Conservation (phyloP, 768 basidiomycete genomes). For the Filobasidium floriforme region DNA sequence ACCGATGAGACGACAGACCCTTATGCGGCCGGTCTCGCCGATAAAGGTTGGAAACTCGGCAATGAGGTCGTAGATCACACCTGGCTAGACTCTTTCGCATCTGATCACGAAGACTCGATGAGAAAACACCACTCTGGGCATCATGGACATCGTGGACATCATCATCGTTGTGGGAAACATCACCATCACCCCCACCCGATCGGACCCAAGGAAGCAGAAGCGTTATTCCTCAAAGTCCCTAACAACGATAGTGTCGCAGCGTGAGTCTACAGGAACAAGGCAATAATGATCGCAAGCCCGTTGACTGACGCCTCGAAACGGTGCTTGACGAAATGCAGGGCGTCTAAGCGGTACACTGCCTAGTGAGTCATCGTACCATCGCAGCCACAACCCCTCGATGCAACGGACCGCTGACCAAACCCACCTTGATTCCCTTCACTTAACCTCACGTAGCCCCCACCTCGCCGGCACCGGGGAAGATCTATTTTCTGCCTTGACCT, state of each 20-base stretch:
- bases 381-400: not conserved
- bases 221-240: constrained; percentile 38
- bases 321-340: constrained; percentile 20
- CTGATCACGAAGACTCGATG: not conserved
- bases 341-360: constrained; percentile 35
- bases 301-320: not conserved
- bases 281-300: not conserved
- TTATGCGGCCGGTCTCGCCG: not conserved
- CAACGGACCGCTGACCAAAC: not conserved
- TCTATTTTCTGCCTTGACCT: constrained; percentile 34
- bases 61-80: not conserved
- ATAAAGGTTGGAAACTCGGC: constrained; percentile 3
- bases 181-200: constrained; percentile 9
- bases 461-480: constrained; percentile 42
- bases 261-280: constrained; percentile 28
- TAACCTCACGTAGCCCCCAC: constrained; percentile 25
- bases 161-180: not conserved
- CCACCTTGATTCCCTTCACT: not conserved
- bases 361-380: constrained; percentile 12
- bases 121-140: constrained; percentile 14
- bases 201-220: constrained; percentile 32
- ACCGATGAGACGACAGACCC: not conserved
- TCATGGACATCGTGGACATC: constrained; percentile 11
- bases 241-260: constrained; percentile 37
- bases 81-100: not conserved